Evolutionary conservation across 768 basidiomycete species (phyloP).

Genomic region (Inosperma sp.): DNA sequence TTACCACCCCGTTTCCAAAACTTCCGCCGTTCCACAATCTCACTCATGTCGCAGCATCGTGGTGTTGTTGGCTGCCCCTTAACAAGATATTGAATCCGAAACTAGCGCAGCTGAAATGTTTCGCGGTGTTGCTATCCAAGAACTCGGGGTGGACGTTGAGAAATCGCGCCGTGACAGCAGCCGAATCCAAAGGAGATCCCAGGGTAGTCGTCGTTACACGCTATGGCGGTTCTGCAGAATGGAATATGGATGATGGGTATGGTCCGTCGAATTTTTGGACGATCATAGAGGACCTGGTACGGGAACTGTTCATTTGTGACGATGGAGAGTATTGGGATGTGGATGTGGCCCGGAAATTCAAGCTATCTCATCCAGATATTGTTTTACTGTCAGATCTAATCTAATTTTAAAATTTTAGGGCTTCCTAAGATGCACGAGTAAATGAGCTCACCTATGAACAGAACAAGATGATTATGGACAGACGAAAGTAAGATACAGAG

Average conservation of each 20-base stretch:
- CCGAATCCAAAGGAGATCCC: not conserved
- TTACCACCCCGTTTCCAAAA: not conserved
- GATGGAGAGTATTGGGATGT: conserved; percentile 12
- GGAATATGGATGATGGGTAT: conserved; percentile 2
- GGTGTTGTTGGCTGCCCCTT: not conserved
- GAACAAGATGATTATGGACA: too few species aligned
- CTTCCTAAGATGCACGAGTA: too few species aligned
- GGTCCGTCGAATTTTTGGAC: conserved; percentile 20
- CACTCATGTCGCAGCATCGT: conserved; percentile 8
- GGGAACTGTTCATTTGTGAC: conserved; percentile 17
- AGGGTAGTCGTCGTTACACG: conserved; percentile 7
- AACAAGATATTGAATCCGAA: not conserved
- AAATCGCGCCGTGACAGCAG: not conserved
- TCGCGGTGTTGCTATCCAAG: conserved; percentile 2
- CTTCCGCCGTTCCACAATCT: conserved; percentile 10
- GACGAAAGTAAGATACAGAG: too few species aligned
- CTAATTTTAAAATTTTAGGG: too few species aligned
- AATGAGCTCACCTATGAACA: too few species aligned
- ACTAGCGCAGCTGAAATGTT: conserved; percentile 8
- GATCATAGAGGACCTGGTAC: conserved; percentile 18
- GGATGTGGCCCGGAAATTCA: not conserved
- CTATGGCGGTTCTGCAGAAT: conserved; percentile 1
- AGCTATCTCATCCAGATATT: not conserved
- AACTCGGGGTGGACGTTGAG: not conserved
- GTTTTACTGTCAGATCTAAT: conserved; percentile 1